Evolutionary conservation across 169 alveolate species (phyloP).

Genomic region (Plasmodium fragile): DNA sequence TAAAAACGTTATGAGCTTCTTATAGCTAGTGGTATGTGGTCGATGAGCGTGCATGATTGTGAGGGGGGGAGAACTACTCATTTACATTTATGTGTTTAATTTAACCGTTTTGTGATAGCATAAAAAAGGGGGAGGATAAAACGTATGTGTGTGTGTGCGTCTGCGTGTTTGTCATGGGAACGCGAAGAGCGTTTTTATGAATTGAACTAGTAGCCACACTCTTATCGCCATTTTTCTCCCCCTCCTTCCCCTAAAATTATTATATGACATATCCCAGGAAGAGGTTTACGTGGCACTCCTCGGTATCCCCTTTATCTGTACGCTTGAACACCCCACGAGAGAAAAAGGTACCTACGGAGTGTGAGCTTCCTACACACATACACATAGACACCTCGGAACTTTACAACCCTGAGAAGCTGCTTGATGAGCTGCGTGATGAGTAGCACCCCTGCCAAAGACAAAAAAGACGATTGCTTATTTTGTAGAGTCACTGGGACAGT

Average conservation of each 20-base stretch:
- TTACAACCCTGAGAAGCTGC: neutral
- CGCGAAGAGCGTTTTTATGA: neutral
- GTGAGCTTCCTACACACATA: neutral
- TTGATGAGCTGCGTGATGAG: conserved; percentile 41
- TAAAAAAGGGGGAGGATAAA: neutral
- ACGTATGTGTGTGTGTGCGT: too few species aligned
- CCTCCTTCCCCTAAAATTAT: too few species aligned
- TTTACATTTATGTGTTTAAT: neutral
- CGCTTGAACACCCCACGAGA: neutral
- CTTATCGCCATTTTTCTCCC: neutral
- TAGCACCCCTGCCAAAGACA: neutral
- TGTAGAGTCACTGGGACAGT: conserved; percentile 68
- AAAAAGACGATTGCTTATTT: conserved; percentile 54
- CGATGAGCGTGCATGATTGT: neutral
- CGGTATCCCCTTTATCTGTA: neutral
- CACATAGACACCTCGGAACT: neutral
- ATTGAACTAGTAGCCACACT: neutral
- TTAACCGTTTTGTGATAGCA: neutral
- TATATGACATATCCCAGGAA: neutral
- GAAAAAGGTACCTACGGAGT: neutral
- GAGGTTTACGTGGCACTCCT: neutral
- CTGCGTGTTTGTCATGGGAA: too few species aligned
- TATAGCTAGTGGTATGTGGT: neutral
- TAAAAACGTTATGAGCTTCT: neutral
- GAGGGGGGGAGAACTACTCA: neutral